Evolutionary conservation across 345 rosid species (phyloP).

Genomic region (Angophora floribunda): DNA sequence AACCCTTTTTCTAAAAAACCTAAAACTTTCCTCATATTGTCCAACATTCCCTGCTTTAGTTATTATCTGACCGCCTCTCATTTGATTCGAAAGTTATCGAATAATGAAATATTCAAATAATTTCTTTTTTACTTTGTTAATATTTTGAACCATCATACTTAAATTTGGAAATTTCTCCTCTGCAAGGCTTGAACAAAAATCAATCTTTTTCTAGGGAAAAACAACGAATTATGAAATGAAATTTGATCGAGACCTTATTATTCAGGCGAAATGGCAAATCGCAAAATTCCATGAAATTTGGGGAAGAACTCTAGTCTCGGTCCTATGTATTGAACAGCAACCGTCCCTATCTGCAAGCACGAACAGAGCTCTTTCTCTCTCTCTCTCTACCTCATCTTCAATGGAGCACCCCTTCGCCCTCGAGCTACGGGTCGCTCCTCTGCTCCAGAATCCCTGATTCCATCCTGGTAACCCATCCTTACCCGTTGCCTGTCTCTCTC

Average conservation of each 20-base stretch:
- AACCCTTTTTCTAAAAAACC: background rate
- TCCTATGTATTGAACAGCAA: background rate
- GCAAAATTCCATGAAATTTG: background rate
- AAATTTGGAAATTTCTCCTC: background rate
- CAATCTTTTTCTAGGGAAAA: background rate
- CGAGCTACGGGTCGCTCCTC: background rate
- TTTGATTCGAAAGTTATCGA: background rate
- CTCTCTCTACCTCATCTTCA: background rate
- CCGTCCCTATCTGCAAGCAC: background rate
- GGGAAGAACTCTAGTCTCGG: background rate
- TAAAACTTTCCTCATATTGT: rapidly evolving
- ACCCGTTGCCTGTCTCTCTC: background rate
- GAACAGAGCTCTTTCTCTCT: background rate
- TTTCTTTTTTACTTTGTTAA: background rate
- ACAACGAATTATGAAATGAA: background rate
- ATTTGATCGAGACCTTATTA: background rate
- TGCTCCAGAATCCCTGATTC: background rate
- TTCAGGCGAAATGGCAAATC: no score
- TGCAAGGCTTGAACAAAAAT: background rate
- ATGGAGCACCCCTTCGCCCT: background rate
- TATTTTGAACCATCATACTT: background rate
- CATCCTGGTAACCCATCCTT: background rate
- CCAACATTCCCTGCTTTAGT: background rate
- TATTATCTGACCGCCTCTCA: background rate
- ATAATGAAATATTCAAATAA: background rate